Conservation (phyloP, 768 basidiomycete genomes). For the Dioszegia aurantiaca region DNA sequence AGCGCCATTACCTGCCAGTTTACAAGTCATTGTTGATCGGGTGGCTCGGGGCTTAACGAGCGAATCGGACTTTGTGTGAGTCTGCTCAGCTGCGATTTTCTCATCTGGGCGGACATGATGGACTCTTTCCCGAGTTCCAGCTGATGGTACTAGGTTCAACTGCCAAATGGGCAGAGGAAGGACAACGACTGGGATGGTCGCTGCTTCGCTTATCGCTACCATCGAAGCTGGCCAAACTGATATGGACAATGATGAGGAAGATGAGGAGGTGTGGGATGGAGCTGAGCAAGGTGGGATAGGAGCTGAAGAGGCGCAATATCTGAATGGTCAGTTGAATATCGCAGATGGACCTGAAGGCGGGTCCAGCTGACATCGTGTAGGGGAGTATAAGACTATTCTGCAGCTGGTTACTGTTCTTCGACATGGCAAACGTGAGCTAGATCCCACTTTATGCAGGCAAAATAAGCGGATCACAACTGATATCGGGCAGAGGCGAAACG, state of each 20-base stretch:
- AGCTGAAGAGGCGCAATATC: conserved; percentile 79
- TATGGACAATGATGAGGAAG: conserved; percentile 21
- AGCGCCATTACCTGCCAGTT: conserved; percentile 83
- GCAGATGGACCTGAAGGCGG: not conserved
- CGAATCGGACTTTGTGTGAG: conserved; percentile 57
- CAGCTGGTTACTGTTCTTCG: conserved; percentile 89
- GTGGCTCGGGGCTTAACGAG: conserved; percentile 59
- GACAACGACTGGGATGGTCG: conserved; percentile 95
- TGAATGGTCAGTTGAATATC: conserved; percentile 63
- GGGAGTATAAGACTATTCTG: conserved; percentile 94
- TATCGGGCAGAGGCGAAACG: conserved; percentile 64
- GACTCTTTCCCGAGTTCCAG: too few species aligned
- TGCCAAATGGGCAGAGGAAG: conserved; percentile 80
- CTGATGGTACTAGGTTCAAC: conserved; percentile 62
- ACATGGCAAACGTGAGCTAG: conserved; percentile 67
- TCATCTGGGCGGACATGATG: too few species aligned
- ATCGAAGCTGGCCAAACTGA: conserved; percentile 44
- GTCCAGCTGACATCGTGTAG: conserved; percentile 55
- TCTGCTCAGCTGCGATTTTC: not conserved
- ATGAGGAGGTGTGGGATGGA: conserved; percentile 40
- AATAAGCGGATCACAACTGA: conserved; percentile 1
- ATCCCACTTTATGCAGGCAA: not conserved
- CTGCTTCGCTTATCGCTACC: conserved; percentile 74
- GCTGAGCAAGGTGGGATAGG: conserved; percentile 70
- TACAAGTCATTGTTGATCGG: conserved; percentile 73